Conservation (phyloP, 306 rosid species). For the Quercus cerris region DNA sequence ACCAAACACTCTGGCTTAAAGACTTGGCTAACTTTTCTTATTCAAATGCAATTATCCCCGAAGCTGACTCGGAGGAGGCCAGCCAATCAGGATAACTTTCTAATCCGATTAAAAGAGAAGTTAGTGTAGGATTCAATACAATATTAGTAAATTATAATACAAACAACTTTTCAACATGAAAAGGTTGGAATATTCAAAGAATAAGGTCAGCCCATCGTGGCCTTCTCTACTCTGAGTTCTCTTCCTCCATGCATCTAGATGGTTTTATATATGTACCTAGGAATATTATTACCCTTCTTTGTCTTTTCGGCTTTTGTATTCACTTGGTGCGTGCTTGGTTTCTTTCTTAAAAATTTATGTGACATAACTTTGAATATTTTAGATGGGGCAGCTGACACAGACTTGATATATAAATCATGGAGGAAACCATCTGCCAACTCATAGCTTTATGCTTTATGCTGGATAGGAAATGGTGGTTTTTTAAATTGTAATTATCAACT, state of each 20-base stretch:
- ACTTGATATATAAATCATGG: conserved; percentile 16
- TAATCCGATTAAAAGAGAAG: conserved; percentile 30
- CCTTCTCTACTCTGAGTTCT: background rate
- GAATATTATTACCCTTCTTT: conserved; percentile 37
- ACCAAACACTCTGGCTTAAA: conserved; percentile 15
- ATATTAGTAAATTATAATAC: conserved; percentile 21
- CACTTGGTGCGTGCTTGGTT: conserved; percentile 25
- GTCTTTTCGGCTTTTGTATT: conserved; percentile 32
- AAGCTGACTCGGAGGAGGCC: conserved; percentile 29
- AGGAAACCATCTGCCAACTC: background rate
- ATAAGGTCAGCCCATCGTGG: conserved; percentile 10
- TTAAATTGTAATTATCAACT: background rate
- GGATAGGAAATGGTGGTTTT: background rate
- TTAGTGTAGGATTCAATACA: conserved; percentile 27
- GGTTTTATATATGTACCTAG: conserved; percentile 19
- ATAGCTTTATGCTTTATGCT: background rate
- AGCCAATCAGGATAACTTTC: conserved; percentile 25
- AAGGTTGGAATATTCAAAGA: conserved; percentile 34
- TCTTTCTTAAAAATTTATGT: conserved; percentile 1
- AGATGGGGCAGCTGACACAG: conserved; percentile 40
- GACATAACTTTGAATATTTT: conserved; percentile 27
- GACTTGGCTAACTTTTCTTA: conserved; percentile 10
- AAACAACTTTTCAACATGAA: conserved; percentile 10
- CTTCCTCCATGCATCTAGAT: background rate
- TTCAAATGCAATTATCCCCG: conserved; percentile 9